Base-by-base conservation (phyloP, 305 asterid species). In the Euphrasia arctica region DNA sequence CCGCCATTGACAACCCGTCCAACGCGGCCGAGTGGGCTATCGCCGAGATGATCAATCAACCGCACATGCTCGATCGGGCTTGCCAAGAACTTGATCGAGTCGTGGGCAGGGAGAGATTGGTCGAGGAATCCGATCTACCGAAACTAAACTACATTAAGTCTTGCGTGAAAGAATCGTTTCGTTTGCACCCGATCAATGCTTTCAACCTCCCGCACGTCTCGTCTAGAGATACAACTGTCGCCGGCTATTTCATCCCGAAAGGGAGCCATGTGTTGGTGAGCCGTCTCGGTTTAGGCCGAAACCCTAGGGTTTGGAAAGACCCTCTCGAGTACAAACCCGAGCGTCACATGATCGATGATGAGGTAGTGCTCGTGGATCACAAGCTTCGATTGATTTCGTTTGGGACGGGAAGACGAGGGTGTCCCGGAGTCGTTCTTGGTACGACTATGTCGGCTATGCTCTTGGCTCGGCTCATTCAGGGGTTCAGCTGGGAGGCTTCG, bases 221-320 rank as follows among this genome's bases (percentile, higher is more conserved):
- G 3, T 31, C 57, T 10, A 13, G 54, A 47, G 80, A 75, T 11
- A 29, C 59, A 0, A 1, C 25, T 2, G 76, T 67, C 10, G 74
- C 69, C 4, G 80, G 74, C 49, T 71, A 75, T 39, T 60, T 68
- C 36, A 60, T 71, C 32, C 80, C 80, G 0, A 55, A 60, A 54
- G 77, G 74, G 5, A 76, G 80, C 31, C 66, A 72, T 0, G 69
- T 74, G 25, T 0, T 72, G 11, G 27, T 72, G 12, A 72, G 77
- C 7, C 72, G 77, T 12, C 15, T 5, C 0, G 73, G 73, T n/a
- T 51, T 72, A 39, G 73, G 73, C 9, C 77, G 58, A 27, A 72
- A 72, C 63, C 66, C 70, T 62, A 67, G 54, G 63, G 25, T 58
- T 50, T 73, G 77, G 77, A 69, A 67, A 1, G 63, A 73, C 22